Evolutionary conservation across 768 basidiomycete genomes (phyloP).

Genomic region (Artomyces pyxidatus): DNA sequence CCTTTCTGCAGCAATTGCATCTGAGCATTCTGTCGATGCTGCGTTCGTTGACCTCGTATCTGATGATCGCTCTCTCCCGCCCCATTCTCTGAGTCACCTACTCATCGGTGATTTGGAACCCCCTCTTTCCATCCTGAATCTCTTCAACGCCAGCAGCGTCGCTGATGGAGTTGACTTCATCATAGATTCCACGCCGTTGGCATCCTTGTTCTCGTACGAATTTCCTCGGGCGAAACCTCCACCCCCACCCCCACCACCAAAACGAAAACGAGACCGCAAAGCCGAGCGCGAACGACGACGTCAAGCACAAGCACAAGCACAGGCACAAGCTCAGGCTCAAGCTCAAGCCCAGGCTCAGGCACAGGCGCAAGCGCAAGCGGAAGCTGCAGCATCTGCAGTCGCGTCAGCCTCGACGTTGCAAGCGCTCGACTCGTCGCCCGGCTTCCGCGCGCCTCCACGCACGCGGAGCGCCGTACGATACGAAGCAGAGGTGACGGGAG

Average conservation of each 20-base stretch:
- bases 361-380: not conserved
- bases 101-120: conserved; percentile 71
- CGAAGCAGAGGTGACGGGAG: conserved; percentile 12
- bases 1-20: not conserved
- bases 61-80: too few species aligned
- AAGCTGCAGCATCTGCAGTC: not conserved
- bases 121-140: conserved; percentile 44
- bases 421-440: conserved; percentile 32
- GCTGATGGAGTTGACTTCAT: conserved; percentile 46
- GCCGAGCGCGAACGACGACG: conserved; percentile 12
- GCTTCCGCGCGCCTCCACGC: conserved; percentile 38
- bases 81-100: too few species aligned
- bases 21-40: not conserved
- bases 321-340: not conserved
- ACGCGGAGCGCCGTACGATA: conserved; percentile 38
- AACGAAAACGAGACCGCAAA: conserved; percentile 30
- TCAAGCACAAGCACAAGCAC: conserved; percentile 5
- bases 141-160: conserved; percentile 50
- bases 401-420: conserved; percentile 3
- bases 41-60: not conserved
- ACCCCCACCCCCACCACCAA: conserved; percentile 43
- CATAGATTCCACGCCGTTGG: conserved; percentile 49
- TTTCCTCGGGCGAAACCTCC: conserved; percentile 54
- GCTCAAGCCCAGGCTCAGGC: not conserved
- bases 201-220: conserved; percentile 62